Conservation (phyloP, 306 rosid species). For the Coriaria nepalensis region DNA sequence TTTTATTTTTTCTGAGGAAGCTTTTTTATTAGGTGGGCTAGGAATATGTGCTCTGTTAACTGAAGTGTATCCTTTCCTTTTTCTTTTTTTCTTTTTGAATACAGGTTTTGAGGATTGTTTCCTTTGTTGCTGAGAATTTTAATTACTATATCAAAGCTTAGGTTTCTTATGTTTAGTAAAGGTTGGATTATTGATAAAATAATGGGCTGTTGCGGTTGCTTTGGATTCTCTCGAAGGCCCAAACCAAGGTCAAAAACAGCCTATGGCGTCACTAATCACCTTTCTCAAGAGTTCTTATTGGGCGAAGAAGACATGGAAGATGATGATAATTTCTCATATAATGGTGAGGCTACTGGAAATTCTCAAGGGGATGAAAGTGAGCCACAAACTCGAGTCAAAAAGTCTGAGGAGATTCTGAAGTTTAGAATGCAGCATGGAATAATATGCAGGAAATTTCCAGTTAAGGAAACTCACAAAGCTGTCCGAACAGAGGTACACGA, state of each 20-base stretch:
- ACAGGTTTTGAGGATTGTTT: constrained; percentile 20
- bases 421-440: constrained; percentile 50
- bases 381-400: constrained; percentile 31
- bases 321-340: constrained; percentile 37
- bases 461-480: constrained; percentile 65
- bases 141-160: constrained; percentile 18
- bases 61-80: not conserved
- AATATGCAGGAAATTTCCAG: constrained; percentile 85
- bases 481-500: constrained; percentile 59
- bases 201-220: constrained; percentile 86
- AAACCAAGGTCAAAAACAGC: constrained; percentile 19
- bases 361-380: constrained; percentile 46
- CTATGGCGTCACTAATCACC: constrained; percentile 24
- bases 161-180: constrained; percentile 49
- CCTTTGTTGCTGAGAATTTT: constrained; percentile 25
- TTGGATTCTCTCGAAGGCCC: constrained; percentile 47
- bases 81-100: constrained; percentile 7
- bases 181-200: constrained; percentile 27
- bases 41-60: too few relatives aligned
- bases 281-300: constrained; percentile 45
- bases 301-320: constrained; percentile 56
- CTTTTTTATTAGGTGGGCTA: not conserved
- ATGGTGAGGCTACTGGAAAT: constrained; percentile 33
- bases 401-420: constrained; percentile 69
- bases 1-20: not conserved